phyloP scores from a whole-genome alignment of 31 red algal species.

The Porphyra umbilicalis region DNA sequence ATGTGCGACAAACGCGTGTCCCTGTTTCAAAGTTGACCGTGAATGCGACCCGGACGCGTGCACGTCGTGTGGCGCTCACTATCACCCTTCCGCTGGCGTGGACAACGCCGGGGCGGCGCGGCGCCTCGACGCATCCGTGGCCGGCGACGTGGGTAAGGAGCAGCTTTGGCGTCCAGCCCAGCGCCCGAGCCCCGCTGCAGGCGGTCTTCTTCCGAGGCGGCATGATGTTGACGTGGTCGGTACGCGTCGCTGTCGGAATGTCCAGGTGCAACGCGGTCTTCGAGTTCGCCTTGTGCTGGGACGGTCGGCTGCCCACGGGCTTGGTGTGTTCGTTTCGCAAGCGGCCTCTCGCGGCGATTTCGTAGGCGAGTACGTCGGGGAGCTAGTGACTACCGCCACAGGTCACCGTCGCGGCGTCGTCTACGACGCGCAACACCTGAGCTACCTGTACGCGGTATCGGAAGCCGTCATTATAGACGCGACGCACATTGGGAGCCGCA shows the following conservation, averaged over 20 bases:
- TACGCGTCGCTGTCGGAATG: constrained; percentile 39
- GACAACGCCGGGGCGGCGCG: too few relatives aligned
- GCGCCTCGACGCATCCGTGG: too few relatives aligned
- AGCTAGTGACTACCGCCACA: constrained; percentile 63
- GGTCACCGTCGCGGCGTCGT: constrained; percentile 67
- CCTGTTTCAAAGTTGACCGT: too few relatives aligned
- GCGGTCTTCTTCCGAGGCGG: too few relatives aligned
- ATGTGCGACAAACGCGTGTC: too few relatives aligned
- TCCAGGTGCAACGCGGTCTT: constrained; percentile 26
- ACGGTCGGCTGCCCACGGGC: constrained; percentile 74
- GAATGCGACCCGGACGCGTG: too few relatives aligned
- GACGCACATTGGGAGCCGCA: constrained; percentile 61
- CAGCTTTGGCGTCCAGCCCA: too few relatives aligned
- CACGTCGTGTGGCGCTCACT: too few relatives aligned
- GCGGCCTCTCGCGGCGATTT: constrained; percentile 43
- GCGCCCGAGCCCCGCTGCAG: too few relatives aligned
- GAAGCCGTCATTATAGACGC: constrained; percentile 62
- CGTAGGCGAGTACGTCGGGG: constrained; percentile 92
- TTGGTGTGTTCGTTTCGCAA: constrained; percentile 55
- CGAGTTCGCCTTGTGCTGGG: constrained; percentile 45
- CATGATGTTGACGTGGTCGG: too few relatives aligned
- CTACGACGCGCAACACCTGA: constrained; percentile 62
- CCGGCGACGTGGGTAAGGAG: too few relatives aligned
- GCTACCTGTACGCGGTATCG: constrained; percentile 72
- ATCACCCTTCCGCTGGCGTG: too few relatives aligned